Percentiles rank a stretch among this genome's conserved stretches.
Evolutionary conservation across 2,329 filamentous ascomycete species (phyloP).

Genomic region (Beauveria sp.): DNA sequence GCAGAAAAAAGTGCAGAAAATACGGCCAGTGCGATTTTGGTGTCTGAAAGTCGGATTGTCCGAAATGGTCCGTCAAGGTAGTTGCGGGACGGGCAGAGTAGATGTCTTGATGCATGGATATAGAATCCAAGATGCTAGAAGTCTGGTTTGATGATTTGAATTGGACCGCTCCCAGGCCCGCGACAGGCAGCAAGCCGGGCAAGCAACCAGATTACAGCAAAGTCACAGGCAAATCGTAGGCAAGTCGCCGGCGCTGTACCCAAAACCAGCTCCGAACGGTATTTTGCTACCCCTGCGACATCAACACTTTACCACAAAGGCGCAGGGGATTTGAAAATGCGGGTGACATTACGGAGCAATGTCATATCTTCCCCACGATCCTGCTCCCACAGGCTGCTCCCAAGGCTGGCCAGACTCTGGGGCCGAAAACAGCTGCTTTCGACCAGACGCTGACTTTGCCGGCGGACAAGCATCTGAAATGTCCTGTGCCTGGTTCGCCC

Average conservation of each 20-base stretch:
- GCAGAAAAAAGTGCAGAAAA: not conserved
- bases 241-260: too few species aligned
- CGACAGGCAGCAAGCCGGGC: too few species aligned
- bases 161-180: too few species aligned
- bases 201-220: too few species aligned
- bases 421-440: not conserved
- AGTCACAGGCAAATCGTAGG: too few species aligned
- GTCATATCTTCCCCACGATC: slow-evolving; percentile 11
- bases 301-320: not conserved
- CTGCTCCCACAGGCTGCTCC: not conserved
- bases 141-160: too few species aligned
- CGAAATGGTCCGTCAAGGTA: too few species aligned
- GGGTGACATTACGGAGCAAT: slow-evolving; percentile 2
- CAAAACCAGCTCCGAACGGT: not conserved
- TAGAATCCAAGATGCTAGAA: too few species aligned
- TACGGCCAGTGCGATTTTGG: not conserved
- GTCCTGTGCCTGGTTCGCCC: slow-evolving; percentile 12
- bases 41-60: too few species aligned
- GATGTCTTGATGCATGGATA: too few species aligned
- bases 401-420: not conserved
- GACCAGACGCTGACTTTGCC: not conserved
- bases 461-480: slow-evolving; percentile 11
- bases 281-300: not conserved
- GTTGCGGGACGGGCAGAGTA: too few species aligned
- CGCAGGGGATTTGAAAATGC: not conserved